Evolutionary conservation across 106 monocot genomes (phyloP).

Genomic region (Allium fistulosum): DNA sequence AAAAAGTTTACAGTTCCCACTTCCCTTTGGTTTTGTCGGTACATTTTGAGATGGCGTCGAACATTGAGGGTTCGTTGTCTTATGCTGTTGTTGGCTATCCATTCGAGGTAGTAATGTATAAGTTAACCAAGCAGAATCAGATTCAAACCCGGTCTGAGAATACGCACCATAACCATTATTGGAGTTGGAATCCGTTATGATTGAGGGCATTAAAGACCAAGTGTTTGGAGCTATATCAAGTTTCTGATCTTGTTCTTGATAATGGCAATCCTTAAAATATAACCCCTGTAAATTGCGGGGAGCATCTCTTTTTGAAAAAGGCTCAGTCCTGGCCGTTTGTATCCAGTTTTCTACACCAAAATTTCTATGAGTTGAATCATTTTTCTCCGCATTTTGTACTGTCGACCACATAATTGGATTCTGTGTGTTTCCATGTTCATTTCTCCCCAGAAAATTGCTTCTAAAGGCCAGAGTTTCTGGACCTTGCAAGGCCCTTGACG

Average conservation of each 20-base stretch:
- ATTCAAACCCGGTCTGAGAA: conserved; percentile 21
- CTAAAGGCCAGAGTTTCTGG: conserved; percentile 28
- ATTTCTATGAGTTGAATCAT: conserved; percentile 14
- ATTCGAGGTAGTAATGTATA: conserved; percentile 10
- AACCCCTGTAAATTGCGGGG: conserved; percentile 19
- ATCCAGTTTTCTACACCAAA: conserved; percentile 33
- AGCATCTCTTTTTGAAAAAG: conserved; percentile 2
- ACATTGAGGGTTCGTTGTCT: conserved; percentile 18
- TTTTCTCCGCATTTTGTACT: conserved; percentile 19
- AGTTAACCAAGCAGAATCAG: conserved; percentile 21
- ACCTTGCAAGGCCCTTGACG: conserved; percentile 31
- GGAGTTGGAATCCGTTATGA: not conserved
- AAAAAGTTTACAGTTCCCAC: conserved; percentile 61
- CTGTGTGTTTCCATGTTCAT: conserved; percentile 18
- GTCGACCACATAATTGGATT: conserved; percentile 25
- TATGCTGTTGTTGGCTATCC: not conserved
- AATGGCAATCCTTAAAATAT: conserved; percentile 1
- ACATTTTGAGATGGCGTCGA: conserved; percentile 3
- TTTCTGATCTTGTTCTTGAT: not conserved
- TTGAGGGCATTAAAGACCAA: conserved; percentile 22
- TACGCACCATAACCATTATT: conserved; percentile 8
- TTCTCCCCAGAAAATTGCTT: conserved; percentile 31
- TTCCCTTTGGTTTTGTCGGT: conserved; percentile 23
- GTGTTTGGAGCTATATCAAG: conserved; percentile 2
- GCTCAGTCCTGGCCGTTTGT: conserved; percentile 22